phyloP scores from a whole-genome alignment of 1,284 basidiomycete genomes.

The Mycena sp. region DNA sequence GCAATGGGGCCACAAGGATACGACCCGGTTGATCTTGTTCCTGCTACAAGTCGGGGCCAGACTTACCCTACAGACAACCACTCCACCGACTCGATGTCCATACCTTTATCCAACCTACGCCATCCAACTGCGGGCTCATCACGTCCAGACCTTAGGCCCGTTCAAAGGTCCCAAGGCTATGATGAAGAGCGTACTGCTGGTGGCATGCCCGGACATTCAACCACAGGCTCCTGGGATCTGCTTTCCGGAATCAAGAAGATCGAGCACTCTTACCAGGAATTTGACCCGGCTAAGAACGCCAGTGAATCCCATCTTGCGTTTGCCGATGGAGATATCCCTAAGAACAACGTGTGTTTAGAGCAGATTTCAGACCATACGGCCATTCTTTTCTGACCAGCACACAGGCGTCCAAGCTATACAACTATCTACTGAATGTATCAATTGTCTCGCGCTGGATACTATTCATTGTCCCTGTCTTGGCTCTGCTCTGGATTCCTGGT shows the following conservation, averaged over 20 bases:
- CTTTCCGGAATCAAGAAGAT: constrained; percentile 61
- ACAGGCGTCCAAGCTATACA: constrained; percentile 69
- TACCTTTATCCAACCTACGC: constrained; percentile 17
- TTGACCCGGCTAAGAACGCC: constrained; percentile 61
- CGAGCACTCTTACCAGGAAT: constrained; percentile 67
- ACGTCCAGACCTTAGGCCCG: not conserved
- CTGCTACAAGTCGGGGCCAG: constrained; percentile 8
- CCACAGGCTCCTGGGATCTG: constrained; percentile 54
- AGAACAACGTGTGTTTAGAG: constrained; percentile 56
- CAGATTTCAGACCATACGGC: not conserved
- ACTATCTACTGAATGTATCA: constrained; percentile 80
- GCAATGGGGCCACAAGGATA: constrained; percentile 6
- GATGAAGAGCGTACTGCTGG: constrained; percentile 20
- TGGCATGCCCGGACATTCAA: not conserved
- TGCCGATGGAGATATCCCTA: constrained; percentile 72
- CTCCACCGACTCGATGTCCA: constrained; percentile 13
- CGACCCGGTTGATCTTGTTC: constrained; percentile 12
- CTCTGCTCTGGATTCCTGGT: constrained; percentile 79
- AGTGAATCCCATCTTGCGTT: constrained; percentile 62
- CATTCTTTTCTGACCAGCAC: not conserved
- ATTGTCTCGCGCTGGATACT: constrained; percentile 82
- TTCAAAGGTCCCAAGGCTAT: constrained; percentile 2
- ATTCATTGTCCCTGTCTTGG: constrained; percentile 81
- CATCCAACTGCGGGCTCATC: not conserved
- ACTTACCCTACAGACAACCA: constrained; percentile 15